These are phyloP conservation scores for Cochlearia excelsa DNA, from an alignment of 345 rosid genomes.

Conservation along the genomic window DNA sequence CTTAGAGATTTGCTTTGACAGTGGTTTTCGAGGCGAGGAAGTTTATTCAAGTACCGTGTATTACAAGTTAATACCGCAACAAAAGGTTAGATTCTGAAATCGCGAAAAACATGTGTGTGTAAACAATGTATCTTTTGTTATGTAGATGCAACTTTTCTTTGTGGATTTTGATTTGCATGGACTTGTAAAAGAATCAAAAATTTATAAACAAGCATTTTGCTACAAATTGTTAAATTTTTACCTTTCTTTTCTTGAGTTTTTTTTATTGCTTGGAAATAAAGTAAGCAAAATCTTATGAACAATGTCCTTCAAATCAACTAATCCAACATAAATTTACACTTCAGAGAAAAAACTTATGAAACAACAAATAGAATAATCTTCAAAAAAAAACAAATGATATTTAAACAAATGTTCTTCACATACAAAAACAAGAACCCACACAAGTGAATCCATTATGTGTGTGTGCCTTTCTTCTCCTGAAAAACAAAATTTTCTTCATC, in stretches of 20 bases:
- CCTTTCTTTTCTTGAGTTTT: neutral
- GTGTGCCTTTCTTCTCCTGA: conserved; percentile 6
- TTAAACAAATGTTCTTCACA: too few species aligned
- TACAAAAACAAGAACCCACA: neutral
- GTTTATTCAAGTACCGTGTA: conserved; percentile 14
- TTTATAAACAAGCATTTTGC: conserved; percentile 17
- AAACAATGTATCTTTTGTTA: conserved; percentile 6
- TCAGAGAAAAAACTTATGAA: too few species aligned
- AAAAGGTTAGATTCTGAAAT: conserved; percentile 25
- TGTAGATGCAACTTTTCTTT: conserved; percentile 1
- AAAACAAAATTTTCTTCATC: neutral
- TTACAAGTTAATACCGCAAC: conserved; percentile 1
- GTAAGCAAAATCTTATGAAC: conserved; percentile 8
- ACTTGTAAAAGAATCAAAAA: neutral
- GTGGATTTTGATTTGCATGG: too few species aligned
- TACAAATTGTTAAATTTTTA: neutral
- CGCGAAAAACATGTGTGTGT: neutral
- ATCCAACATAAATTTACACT: too few species aligned
- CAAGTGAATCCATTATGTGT: conserved; percentile 18
- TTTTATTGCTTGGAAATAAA: neutral
- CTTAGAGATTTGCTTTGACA: conserved; percentile 48
- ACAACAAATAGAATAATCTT: too few species aligned
- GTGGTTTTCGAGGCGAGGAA: conserved; percentile 2
- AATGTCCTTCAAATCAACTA: too few species aligned
- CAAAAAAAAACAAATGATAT: too few species aligned